Conservation (phyloP, 345 rosid species). For the Euphorbia pulcherrima region DNA sequence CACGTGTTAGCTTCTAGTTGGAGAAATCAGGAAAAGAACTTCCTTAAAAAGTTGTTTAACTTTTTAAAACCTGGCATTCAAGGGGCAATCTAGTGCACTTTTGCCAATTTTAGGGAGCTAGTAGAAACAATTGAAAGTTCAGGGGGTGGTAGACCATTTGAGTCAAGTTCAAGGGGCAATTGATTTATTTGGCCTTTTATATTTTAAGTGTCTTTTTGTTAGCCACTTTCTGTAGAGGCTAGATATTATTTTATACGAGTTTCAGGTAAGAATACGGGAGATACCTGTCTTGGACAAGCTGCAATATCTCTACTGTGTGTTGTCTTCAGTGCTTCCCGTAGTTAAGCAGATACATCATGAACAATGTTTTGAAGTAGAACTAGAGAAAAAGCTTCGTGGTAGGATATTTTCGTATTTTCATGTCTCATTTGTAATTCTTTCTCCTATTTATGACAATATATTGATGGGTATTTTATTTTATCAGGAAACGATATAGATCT, state of each 20-base stretch:
- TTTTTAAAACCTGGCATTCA: too few species aligned
- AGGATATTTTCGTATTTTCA: conserved; percentile 28
- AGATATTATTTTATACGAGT: conserved; percentile 16
- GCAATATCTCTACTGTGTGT: conserved; percentile 67
- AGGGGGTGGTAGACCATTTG: too few species aligned
- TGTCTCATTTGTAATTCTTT: background rate
- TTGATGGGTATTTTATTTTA: conserved; percentile 13
- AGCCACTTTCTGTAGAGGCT: conserved; percentile 4
- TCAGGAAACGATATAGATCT: conserved; percentile 77
- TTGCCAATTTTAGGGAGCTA: too few species aligned
- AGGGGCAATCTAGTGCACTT: too few species aligned
- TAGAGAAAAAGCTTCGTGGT: conserved; percentile 81
- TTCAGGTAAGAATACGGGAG: conserved; percentile 73
- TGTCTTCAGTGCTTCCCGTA: conserved; percentile 86
- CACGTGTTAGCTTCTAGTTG: too few species aligned
- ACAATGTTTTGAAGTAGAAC: conserved; percentile 79
- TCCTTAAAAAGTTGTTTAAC: too few species aligned
- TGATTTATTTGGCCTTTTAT: too few species aligned
- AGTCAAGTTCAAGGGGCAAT: too few species aligned
- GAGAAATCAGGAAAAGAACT: too few species aligned
- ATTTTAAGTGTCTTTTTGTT: background rate
- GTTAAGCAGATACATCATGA: conserved; percentile 78
- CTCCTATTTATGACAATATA: conserved; percentile 3
- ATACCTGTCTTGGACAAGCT: conserved; percentile 79
- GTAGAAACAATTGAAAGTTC: too few species aligned